Evolutionary conservation across 108 stramenopile genomes (phyloP).

Genomic region (Cylindrotheca fusiformis): DNA sequence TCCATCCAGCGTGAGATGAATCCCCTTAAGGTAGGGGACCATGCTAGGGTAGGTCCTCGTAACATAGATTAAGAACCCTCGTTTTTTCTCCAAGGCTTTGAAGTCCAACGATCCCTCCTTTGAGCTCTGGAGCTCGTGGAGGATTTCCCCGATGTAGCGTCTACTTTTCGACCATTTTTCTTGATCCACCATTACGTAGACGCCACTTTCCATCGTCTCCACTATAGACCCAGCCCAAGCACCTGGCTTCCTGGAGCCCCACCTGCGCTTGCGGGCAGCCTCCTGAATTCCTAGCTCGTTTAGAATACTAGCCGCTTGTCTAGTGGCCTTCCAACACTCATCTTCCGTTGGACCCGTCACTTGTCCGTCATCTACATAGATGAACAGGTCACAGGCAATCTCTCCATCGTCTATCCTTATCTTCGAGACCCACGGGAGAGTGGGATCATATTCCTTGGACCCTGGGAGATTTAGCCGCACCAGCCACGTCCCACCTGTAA

Average conservation of each 20-base stretch:
- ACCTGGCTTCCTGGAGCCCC: slow-evolving; percentile 20
- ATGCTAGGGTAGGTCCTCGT: slow-evolving; percentile 25
- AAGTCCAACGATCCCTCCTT: not conserved
- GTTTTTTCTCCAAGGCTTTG: slow-evolving; percentile 4
- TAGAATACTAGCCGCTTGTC: slow-evolving; percentile 1
- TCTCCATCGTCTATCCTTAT: slow-evolving; percentile 24
- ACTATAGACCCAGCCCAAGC: slow-evolving; percentile 52
- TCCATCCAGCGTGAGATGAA: slow-evolving; percentile 40
- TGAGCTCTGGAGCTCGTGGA: not conserved
- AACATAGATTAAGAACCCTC: slow-evolving; percentile 50
- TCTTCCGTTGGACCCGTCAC: slow-evolving; percentile 6
- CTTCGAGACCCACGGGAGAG: slow-evolving; percentile 34
- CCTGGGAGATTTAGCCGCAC: slow-evolving; percentile 41
- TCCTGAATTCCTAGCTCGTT: slow-evolving; percentile 52
- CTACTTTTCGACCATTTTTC: slow-evolving; percentile 32
- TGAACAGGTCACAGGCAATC: slow-evolving; percentile 33
- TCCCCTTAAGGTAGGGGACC: slow-evolving; percentile 47
- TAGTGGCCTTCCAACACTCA: slow-evolving; percentile 4
- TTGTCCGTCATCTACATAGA: slow-evolving; percentile 45
- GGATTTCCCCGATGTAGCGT: not conserved
- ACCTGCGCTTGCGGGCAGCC: slow-evolving; percentile 37
- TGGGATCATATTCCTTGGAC: slow-evolving; percentile 20
- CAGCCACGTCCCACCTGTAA: slow-evolving; percentile 34
- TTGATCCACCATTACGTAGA: slow-evolving; percentile 11
- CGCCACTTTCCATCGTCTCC: slow-evolving; percentile 8